Base-by-base conservation (phyloP, 2,329 filamentous ascomycete species). In the Arthroderma sp. region DNA sequence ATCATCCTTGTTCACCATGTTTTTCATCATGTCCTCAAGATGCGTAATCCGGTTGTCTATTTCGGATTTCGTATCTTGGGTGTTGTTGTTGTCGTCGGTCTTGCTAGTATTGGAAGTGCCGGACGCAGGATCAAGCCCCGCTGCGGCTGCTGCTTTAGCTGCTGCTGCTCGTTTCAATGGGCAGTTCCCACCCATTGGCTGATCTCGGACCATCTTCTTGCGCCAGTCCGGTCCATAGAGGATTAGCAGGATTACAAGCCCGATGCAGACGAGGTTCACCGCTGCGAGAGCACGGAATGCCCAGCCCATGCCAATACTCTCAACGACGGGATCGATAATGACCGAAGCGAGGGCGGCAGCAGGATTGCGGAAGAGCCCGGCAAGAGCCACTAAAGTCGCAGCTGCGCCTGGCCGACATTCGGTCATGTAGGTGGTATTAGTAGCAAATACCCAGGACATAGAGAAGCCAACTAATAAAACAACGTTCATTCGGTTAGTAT, bases 361-460 rank as follows among this genome's bases (percentile, higher is more conserved):
- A 5, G 40, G 40, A 27, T 36, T 42, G 10, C 40, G 40, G 11
- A 42, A 33, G 22, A 42, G 34, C 8, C 36, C 36, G 5, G 31
- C 40, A 31, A 42, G 30, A 3, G 40, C 40, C n/a, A 42, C 34
- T 5, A 33, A 31, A 5, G 31, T 33, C 4, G 40, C 40, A 15
- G 40, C 40, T n/a, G 34, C 31, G 11, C 36, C 31, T 6, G 30
- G 11, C 5, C 34, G 11, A 27, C 40, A 42, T 36, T 42, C 40
- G 11, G 40, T 42, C 10, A 42, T 6, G 15, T 34, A 42, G 7
- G 40, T 33, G 29, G 34, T 42, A 6, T 31, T 27, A 5, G 40
- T 33, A 8, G 36, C 40, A 27, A 42, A 42, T n/a, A 36, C 22
- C 30, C 30, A 42, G 11, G 40, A 42, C 40, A 42, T 42, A 29